Conservation (phyloP, 176 grass and related monocot genomes). For the Poa pratensis region DNA sequence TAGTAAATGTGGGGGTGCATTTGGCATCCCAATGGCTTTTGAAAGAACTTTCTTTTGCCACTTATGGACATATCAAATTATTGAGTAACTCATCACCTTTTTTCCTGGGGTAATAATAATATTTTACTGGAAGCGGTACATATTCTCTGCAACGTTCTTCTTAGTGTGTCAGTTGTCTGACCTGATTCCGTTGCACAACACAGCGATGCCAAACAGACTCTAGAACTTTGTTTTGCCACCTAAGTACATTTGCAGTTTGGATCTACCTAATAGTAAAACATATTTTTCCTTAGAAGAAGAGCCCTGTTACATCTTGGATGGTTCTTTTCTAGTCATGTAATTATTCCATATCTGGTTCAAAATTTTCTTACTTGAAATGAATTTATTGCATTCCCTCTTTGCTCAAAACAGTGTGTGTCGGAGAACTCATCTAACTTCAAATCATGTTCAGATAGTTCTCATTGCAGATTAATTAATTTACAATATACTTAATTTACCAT, state of each 20-base stretch:
- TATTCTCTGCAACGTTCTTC: not conserved
- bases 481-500: not conserved
- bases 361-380: not conserved
- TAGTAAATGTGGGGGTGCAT: not conserved
- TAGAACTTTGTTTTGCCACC: not conserved
- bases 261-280: not conserved
- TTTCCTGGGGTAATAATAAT: slow-evolving; percentile 22
- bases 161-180: not conserved
- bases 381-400: not conserved
- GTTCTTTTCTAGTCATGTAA: not conserved
- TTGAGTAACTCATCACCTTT: not conserved
- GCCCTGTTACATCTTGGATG: not conserved
- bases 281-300: not conserved
- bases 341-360: not conserved
- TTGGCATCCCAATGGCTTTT: not conserved
- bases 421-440: slow-evolving; percentile 21
- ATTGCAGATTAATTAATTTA: not conserved
- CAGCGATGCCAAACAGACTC: not conserved
- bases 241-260: not conserved
- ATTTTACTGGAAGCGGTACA: not conserved
- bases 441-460: slow-evolving; percentile 13
- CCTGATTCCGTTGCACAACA: not conserved
- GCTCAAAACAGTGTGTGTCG: not conserved
- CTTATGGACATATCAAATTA: not conserved
- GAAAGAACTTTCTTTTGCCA: not conserved